Base-by-base conservation (phyloP, 164 flowering plant species). In the Magnolia sinica region DNA sequence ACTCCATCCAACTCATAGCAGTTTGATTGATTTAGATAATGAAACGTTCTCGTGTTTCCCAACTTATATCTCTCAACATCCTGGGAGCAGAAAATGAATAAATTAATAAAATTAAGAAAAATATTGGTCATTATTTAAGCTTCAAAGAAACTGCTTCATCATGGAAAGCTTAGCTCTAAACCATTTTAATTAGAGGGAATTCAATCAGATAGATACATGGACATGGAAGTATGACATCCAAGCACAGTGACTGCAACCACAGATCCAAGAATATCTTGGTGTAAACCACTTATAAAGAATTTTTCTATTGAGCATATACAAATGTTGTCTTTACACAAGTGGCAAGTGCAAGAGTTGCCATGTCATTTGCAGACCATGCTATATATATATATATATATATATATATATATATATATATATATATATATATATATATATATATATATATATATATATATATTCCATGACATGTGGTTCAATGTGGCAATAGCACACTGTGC, bases 1-100 rank as follows among this genome's bases (percentile, higher is more conserved):
- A 93, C 72, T 11, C 88, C 95, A 79, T 91, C 98, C 77, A 93
- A 81, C 81, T 89, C 89, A 83, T 81, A 85, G 83, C 88, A 93
- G 75, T 87, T 89, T 71, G 98, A 88, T 78, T 91, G 98, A 85
- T 93, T 93, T 50, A 93, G 86, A 83, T 93, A 93, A 82, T 89
- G 98, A 77, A 91, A 93, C 23, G 78, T 85, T 82, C 89, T 87
- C 76, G 96, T 89, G 75, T 88, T 84, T 68, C 88, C 96, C 84
- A 93, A 79, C 79, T 87, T 91, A 79, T 84, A 93, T 84, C 76
- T 88, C 84, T 86, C 85, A 72, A 88, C 79, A 77, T 88, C 96
- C 98, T 93, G 80, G 76, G 8, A 65, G 68, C 24, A 72, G 20
- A 55, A 78, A 37, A 49, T 29, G 8, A 69, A 65, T 22, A 16